Percentiles rank a stretch among this genome's conserved stretches.
phyloP scores from a whole-genome alignment of 2,329 filamentous ascomycete genomes.

The Penicillium sp. region DNA sequence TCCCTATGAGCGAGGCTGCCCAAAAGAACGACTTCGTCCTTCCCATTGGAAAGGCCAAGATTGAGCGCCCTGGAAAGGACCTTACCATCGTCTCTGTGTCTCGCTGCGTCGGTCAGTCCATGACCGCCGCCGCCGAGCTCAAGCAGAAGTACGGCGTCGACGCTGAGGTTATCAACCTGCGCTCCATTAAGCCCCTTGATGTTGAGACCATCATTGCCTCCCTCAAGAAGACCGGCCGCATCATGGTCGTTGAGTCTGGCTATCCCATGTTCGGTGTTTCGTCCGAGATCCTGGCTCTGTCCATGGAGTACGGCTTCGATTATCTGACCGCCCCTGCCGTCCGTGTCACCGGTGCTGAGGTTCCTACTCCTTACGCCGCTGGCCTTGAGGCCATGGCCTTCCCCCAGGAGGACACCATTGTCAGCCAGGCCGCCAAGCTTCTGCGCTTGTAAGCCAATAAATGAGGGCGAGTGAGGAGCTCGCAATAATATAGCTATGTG shows the following conservation, averaged over 20 bases:
- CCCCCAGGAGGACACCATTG: constrained; percentile 85
- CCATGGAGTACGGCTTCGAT: constrained; percentile 98
- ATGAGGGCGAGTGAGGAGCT: constrained; percentile 17
- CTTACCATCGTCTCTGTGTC: constrained; percentile 93
- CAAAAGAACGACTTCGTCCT: constrained; percentile 96
- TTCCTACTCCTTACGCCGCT: constrained; percentile 91
- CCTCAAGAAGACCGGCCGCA: constrained; percentile 95
- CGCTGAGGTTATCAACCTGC: constrained; percentile 95
- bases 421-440: constrained; percentile 84
- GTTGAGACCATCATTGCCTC: constrained; percentile 93
- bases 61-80: constrained; percentile 94
- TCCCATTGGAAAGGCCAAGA: constrained; percentile 98
- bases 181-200: constrained; percentile 94
- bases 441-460: constrained; percentile 63
- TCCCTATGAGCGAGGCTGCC: constrained; percentile 96
- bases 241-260: constrained; percentile 90
- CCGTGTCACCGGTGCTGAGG: constrained; percentile 89
- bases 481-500: constrained; percentile 32
- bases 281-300: constrained; percentile 86
- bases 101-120: constrained; percentile 88
- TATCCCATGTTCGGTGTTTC: constrained; percentile 94
- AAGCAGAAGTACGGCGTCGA: constrained; percentile 97
- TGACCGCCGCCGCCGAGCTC: constrained; percentile 82
- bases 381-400: constrained; percentile 94
- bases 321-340: constrained; percentile 93